Base-by-base conservation (phyloP, 331 rosid species). In the Pyracantha coccinea region DNA sequence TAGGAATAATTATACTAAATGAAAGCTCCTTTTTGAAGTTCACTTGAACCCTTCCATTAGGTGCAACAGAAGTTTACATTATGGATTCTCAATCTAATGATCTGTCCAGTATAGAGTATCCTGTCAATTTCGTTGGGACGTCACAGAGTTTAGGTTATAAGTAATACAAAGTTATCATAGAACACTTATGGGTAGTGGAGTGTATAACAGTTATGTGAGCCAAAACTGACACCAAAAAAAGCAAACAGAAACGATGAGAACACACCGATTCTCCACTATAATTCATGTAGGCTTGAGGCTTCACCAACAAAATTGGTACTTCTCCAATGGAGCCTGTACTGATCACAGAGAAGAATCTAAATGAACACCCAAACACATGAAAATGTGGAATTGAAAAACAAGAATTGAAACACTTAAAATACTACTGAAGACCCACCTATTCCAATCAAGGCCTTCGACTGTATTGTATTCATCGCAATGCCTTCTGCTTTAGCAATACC, bases 251-350 rank as follows among this genome's bases (percentile, higher is more conserved):
- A 45, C 8, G 44, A 77, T 11, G 21, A 63, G 84, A 82, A 86
- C 99, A 72, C 33, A 94, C 99, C 84, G 97, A 85, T 85, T 94
- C 99, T 53, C 99, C 99, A 50, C 95, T 80, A 68, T 90, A 94
- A 80, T 90, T 94, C 96, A 92, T 90, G 82, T 91, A 94, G 19
- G 93, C 73, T 77, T 92, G 99, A 74, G 99, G 99, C 89, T 92
- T 94, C 41, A 90, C 97, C 83, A 90, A 73, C 88, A 94, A 82
- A 88, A 94, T 75, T 1, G 97, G 97, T 31, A 94, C 96, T 69
- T 92, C 91, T 68, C 93, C 93, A 23, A 94, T 87, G 69, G 97
- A 90, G 80, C 99, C 98, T 93, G 88, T 61, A 81, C 83, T 73
- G 77, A 76, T 77, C 81, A 87, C 31, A 69, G 21, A 57, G 74